Percentiles rank a stretch among this genome's conserved stretches.
These are phyloP conservation scores for Candida tibetensis DNA, from an alignment of 805 yeast genomes.

Conservation along the genomic window DNA sequence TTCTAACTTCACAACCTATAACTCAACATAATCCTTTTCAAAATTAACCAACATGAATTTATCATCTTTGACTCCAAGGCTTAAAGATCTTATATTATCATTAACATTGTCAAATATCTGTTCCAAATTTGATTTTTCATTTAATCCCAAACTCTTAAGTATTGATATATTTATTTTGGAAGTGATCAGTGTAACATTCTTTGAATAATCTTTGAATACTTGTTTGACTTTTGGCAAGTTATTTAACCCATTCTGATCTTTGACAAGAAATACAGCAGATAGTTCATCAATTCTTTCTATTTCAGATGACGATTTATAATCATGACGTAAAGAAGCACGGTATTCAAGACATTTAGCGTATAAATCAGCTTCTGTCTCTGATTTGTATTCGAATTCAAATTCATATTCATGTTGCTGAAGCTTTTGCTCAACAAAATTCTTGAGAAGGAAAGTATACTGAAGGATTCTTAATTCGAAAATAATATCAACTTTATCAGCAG, in stretches of 20 bases:
- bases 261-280: slow-evolving; percentile 23
- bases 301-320: slow-evolving; percentile 8
- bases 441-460: slow-evolving; percentile 23
- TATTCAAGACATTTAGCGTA: slow-evolving; percentile 18
- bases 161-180: slow-evolving; percentile 25
- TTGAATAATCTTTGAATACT: slow-evolving; percentile 20
- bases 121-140: slow-evolving; percentile 30
- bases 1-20: no score
- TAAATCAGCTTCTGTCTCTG: slow-evolving; percentile 10
- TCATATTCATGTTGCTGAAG: slow-evolving; percentile 13
- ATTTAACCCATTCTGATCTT: slow-evolving; percentile 15
- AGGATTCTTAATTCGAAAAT: slow-evolving; percentile 26
- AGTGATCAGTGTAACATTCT: slow-evolving; percentile 17
- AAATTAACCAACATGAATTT: slow-evolving; percentile 36
- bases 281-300: slow-evolving; percentile 16
- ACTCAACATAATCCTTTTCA: slow-evolving; percentile 33
- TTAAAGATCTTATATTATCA: slow-evolving; percentile 27
- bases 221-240: slow-evolving; percentile 21
- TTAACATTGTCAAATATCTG: slow-evolving; percentile 28
- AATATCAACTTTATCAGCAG: slow-evolving; percentile 9
- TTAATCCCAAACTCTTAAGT: slow-evolving; percentile 21
- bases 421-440: slow-evolving; percentile 18
- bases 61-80: slow-evolving; percentile 29
- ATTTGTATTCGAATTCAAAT: slow-evolving; percentile 14
- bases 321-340: slow-evolving; percentile 18